Conservation (phyloP, 2,329 filamentous ascomycete species). For the Sporothrix schenckii region DNA sequence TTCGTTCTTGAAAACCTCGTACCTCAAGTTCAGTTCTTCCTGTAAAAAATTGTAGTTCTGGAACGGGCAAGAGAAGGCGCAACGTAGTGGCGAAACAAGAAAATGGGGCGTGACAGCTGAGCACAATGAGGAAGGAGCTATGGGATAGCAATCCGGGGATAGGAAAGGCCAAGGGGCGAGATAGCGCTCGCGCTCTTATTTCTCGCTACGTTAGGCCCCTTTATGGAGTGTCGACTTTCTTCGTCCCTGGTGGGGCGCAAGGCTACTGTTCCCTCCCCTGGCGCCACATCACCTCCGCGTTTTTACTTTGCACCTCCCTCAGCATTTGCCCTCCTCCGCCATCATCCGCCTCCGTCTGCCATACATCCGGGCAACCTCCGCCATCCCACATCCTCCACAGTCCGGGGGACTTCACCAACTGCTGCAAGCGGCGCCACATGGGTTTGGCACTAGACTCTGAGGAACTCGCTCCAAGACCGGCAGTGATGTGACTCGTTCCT, state of each 20-base stretch:
- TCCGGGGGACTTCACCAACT: constrained; percentile 15
- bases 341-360: background rate
- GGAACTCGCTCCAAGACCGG: constrained; percentile 1
- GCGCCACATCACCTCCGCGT: background rate
- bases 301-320: background rate
- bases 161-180: background rate
- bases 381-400: constrained; percentile 17
- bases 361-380: constrained; percentile 3
- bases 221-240: background rate
- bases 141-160: background rate
- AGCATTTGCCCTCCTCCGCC: background rate
- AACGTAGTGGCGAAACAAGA: background rate
- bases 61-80: background rate
- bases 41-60: background rate
- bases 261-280: constrained; percentile 4
- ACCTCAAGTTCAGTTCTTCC: background rate
- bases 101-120: background rate
- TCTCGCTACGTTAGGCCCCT: background rate
- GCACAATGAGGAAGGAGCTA: background rate
- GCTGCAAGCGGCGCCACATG: constrained; percentile 12
- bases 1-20: background rate
- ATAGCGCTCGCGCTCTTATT: background rate
- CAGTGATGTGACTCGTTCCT: constrained; percentile 5
- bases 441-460: background rate
- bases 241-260: constrained; percentile 9